phyloP scores from a whole-genome alignment of 345 rosid species.

The Noccaea caerulescens region DNA sequence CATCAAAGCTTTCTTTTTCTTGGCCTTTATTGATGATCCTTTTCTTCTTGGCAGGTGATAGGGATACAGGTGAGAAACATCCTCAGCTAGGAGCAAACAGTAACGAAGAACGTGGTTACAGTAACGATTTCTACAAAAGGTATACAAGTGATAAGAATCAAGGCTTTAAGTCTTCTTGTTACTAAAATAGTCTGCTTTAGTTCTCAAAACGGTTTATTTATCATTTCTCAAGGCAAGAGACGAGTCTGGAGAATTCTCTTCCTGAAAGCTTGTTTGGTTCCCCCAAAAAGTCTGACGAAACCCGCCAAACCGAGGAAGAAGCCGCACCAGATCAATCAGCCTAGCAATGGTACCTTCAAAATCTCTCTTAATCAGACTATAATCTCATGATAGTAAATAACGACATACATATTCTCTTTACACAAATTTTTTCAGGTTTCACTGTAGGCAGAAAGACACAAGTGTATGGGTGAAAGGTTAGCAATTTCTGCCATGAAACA shows the following conservation, averaged over 20 bases:
- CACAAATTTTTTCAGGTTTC: constrained; percentile 7
- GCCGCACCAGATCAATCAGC: constrained; percentile 24
- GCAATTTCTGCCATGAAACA: constrained; percentile 17
- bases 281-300: constrained; percentile 6
- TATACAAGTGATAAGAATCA: constrained; percentile 15
- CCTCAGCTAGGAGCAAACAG: constrained; percentile 19
- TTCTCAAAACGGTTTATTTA: constrained; percentile 4
- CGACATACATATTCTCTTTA: not conserved
- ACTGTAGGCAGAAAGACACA: constrained; percentile 2
- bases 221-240: constrained; percentile 36
- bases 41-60: constrained; percentile 20
- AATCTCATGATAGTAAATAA: not conserved
- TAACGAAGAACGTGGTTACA: constrained; percentile 20
- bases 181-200: not conserved
- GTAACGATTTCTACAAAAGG: constrained; percentile 22
- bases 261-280: constrained; percentile 42
- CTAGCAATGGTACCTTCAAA: constrained; percentile 26
- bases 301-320: constrained; percentile 5
- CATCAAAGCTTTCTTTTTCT: constrained; percentile 3
- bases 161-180: not conserved
- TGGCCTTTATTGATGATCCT: not conserved
- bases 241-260: constrained; percentile 27
- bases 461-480: constrained; percentile 24
- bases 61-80: constrained; percentile 1
- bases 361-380: not conserved